Evolutionary conservation across 2,329 filamentous ascomycete genomes (phyloP).

Genomic region (Cytospora paraplurivora): DNA sequence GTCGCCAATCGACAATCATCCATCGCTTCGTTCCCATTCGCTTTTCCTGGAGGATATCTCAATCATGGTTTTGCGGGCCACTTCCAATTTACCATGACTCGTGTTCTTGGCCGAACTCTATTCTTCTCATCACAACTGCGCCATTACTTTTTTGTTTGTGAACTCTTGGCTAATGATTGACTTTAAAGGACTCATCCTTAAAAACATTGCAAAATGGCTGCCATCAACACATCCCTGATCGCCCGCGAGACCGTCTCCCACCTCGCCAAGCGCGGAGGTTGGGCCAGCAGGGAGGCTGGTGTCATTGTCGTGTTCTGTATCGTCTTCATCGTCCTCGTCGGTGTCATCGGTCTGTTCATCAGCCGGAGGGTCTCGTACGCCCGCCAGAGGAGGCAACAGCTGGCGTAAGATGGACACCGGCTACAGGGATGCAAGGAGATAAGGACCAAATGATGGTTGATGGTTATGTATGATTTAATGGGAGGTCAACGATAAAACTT

Average conservation of each 20-base stretch:
- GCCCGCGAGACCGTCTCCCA: conserved; percentile 40
- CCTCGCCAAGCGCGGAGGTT: conserved; percentile 60
- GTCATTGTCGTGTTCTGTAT: conserved; percentile 65
- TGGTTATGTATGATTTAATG: conserved; percentile 25
- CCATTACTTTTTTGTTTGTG: background rate
- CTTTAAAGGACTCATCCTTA: background rate
- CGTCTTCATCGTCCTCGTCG: conserved; percentile 55
- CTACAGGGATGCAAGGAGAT: background rate
- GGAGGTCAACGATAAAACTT: conserved; percentile 16
- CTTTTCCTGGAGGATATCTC: background rate
- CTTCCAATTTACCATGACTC: conserved; percentile 1
- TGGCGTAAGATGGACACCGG: background rate
- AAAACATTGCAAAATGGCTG: conserved; percentile 38
- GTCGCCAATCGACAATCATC: conserved; percentile 15
- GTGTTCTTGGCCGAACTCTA: background rate
- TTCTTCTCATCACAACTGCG: background rate
- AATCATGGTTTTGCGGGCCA: no score
- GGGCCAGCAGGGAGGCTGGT: conserved; percentile 58
- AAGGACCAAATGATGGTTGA: background rate
- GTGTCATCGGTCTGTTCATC: conserved; percentile 53
- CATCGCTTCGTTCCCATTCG: conserved; percentile 10
- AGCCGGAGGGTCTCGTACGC: conserved; percentile 38
- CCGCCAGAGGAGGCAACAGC: conserved; percentile 28
- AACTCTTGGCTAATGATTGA: conserved; percentile 11
- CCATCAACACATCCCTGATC: conserved; percentile 38